Percentiles rank a stretch among this genome's conserved stretches.
These are phyloP conservation scores for Miscanthus sacchariflorus DNA, from an alignment of 202 grass and related monocot species.

Conservation along the genomic window DNA sequence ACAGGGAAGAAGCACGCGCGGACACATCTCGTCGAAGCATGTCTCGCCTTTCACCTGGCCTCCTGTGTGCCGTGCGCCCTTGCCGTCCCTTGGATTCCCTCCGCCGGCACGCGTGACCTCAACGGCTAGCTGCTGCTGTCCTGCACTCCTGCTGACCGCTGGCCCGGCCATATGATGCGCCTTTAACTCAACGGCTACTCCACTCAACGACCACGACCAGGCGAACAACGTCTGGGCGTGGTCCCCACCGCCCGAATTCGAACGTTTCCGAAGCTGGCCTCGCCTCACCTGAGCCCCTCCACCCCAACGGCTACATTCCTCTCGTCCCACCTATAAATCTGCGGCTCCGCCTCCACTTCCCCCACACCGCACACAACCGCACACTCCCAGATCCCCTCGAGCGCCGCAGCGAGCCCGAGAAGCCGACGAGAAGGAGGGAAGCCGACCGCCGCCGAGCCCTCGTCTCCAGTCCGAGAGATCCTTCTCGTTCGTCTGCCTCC, in stretches of 20 bases:
- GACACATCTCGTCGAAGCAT: neutral
- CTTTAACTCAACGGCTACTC: constrained; percentile 64
- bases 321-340: constrained; percentile 32
- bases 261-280: constrained; percentile 58
- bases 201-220: constrained; percentile 28
- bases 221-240: neutral
- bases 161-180: neutral
- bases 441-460: neutral
- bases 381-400: neutral
- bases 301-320: constrained; percentile 59
- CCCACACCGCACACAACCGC: neutral
- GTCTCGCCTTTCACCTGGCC: neutral
- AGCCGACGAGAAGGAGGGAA: constrained; percentile 2
- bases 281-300: neutral
- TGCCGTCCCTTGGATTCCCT: constrained; percentile 50
- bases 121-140: constrained; percentile 61
- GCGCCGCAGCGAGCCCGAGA: constrained; percentile 30
- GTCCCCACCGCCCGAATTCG: constrained; percentile 50
- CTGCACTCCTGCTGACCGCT: neutral
- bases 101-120: constrained; percentile 22
- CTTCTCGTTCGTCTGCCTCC: neutral
- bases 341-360: neutral
- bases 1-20: neutral
- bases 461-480: neutral
- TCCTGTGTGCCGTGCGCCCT: neutral